These are phyloP conservation scores for Paraphaeosphaeria sporulosa DNA, from an alignment of 2,329 filamentous ascomycete genomes.

Conservation along the genomic window DNA sequence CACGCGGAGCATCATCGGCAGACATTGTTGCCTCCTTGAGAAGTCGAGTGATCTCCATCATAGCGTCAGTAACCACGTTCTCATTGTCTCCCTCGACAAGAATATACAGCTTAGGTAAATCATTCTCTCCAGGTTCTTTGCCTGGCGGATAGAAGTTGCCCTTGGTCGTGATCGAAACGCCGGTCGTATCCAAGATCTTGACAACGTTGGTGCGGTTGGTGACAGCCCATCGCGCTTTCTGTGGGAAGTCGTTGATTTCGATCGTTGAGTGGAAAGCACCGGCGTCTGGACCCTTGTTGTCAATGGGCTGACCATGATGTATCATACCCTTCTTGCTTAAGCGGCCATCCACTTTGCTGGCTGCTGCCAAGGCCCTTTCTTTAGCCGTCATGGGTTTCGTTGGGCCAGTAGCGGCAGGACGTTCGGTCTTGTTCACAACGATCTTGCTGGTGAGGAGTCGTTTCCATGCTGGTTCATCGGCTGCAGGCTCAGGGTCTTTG, in stretches of 20 bases:
- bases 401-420: slow-evolving; percentile 51
- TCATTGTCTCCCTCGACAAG: slow-evolving; percentile 98
- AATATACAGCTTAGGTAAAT: slow-evolving; percentile 95
- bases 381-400: slow-evolving; percentile 68
- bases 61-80: slow-evolving; percentile 85
- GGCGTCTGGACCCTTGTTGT: slow-evolving; percentile 97
- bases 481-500: slow-evolving; percentile 23
- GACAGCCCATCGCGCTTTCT: slow-evolving; percentile 98
- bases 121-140: slow-evolving; percentile 75
- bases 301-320: slow-evolving; percentile 90
- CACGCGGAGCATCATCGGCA: slow-evolving; percentile 78
- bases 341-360: slow-evolving; percentile 88
- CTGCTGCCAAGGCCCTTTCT: slow-evolving; percentile 88
- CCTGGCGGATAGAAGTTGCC: slow-evolving; percentile 86
- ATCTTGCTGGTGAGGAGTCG: slow-evolving; percentile 69
- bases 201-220: slow-evolving; percentile 98
- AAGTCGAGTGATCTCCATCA: slow-evolving; percentile 86
- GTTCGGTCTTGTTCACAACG: slow-evolving; percentile 75
- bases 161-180: slow-evolving; percentile 96
- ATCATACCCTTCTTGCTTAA: slow-evolving; percentile 89
- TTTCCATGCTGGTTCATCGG: slow-evolving; percentile 40
- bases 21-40: slow-evolving; percentile 90
- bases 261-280: slow-evolving; percentile 96
- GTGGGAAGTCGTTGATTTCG: slow-evolving; percentile 99
- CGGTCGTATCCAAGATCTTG: slow-evolving; percentile 94